Evolutionary conservation across 257 asterid genomes (phyloP), one percentile per base, ranked within the genome.

Genomic region (Dorcoceras hygrometricum): DNA sequence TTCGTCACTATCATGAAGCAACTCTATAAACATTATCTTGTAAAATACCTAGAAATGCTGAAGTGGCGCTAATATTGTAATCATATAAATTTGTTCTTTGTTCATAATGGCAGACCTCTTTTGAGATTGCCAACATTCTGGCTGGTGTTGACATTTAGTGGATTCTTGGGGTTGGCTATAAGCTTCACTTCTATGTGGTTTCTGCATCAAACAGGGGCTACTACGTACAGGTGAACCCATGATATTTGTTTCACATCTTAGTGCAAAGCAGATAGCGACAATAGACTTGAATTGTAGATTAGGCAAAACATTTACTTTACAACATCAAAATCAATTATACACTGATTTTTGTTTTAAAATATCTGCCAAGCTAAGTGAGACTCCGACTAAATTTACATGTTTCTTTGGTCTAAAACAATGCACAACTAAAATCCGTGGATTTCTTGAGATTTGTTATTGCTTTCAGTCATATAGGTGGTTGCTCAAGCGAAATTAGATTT

Each of bases 111-210:
- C 84, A 91, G 98, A 31, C 95, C 96, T 25, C 93, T 91, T 68
- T 69, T 91, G 76, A 79, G 86, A 68, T 74, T 78, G 66, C 95
- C 95, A 46, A 73, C 73, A 20, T 91, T 91, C 85, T 91, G 95
- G 98, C 24, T 82, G 71, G 86, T 91, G 62, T 81, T 87, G 43
- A 91, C 98, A 8, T 66, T 91, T 26, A 91, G 98, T 70, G 98
- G 98, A 68, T 77, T 89, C 63, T 72, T 87, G 91, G 98, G 98
- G 27, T 77, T 89, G 62, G 96, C 90, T 10, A 91, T 91, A 72
- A 91, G 98, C 84, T 89, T 91, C 80, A 88, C 98, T 53, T 91
- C 98, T 57, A 86, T 91, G 98, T 91, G 98, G 98, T 91, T 91
- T 80, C 96, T 91, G 64, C 98, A 87, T 85, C 98, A 91, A 84